Conservation (phyloP, 495 filamentous ascomycete genomes). For the Glonium stellatum region DNA sequence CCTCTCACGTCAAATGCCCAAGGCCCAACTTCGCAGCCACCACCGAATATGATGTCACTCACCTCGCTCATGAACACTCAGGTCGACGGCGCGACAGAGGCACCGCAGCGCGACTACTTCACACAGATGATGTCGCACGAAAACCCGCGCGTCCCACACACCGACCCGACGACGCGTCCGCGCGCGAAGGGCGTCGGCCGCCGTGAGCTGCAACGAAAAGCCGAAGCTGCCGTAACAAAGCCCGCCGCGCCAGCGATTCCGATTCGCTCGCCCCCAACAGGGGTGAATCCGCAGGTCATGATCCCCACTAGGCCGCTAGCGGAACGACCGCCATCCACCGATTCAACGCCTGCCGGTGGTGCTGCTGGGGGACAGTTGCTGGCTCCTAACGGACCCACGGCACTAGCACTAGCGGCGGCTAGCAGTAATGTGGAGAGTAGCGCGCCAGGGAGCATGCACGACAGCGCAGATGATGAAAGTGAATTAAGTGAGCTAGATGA, state of each 20-base stretch:
- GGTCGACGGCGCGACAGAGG: slow-evolving; percentile 16
- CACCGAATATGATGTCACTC: slow-evolving; percentile 27
- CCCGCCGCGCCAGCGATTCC: slow-evolving; percentile 10
- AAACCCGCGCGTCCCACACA: neutral
- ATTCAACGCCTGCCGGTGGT: neutral
- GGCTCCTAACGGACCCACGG: neutral
- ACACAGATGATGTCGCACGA: neutral
- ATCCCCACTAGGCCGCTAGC: slow-evolving; percentile 3
- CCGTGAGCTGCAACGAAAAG: slow-evolving; percentile 55
- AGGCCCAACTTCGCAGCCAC: neutral
- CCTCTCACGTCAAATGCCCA: neutral
- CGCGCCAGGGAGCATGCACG: slow-evolving; percentile 22
- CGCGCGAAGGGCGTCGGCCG: slow-evolving; percentile 56
- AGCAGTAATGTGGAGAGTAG: slow-evolving; percentile 9
- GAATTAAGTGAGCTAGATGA: slow-evolving; percentile 26
- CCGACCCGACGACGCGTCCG: slow-evolving; percentile 14
- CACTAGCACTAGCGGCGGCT: neutral
- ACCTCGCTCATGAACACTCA: slow-evolving; percentile 29
- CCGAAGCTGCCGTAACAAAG: slow-evolving; percentile 50
- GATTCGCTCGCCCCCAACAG: slow-evolving; percentile 18
- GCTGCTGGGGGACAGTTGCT: neutral
- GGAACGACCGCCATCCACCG: slow-evolving; percentile 3
- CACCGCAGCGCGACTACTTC: neutral
- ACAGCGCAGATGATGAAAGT: slow-evolving; percentile 29
- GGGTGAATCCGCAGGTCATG: neutral